Percentiles rank a stretch among this genome's conserved stretches.
Evolutionary conservation across 2,329 filamentous ascomycete species (phyloP).

Genomic region (Aspergillus viridinutans): DNA sequence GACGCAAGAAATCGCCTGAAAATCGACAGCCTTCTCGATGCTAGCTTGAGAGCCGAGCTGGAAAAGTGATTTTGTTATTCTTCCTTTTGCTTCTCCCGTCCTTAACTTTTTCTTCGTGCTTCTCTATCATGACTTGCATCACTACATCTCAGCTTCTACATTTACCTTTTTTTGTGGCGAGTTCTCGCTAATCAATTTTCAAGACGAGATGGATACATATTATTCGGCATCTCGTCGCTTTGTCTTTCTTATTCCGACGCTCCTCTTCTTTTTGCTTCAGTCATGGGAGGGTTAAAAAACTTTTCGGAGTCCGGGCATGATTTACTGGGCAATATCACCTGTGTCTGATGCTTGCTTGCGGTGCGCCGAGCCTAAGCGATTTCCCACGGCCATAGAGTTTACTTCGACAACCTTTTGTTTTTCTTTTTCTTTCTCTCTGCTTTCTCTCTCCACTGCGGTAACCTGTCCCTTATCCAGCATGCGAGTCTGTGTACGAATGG

Average conservation of each 20-base stretch:
- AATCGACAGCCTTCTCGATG: conserved; percentile 50
- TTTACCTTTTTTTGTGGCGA: conserved; percentile 15
- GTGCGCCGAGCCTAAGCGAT: conserved; percentile 26
- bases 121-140: conserved; percentile 21
- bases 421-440: conserved; percentile 9
- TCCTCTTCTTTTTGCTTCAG: conserved; percentile 18
- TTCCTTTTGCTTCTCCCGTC: conserved; percentile 12
- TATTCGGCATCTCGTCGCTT: conserved; percentile 21
- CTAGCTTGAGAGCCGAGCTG: conserved; percentile 50
- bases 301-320: conserved; percentile 35
- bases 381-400: conserved; percentile 33
- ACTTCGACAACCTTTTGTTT: conserved; percentile 14
- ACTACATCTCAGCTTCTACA: conserved; percentile 18
- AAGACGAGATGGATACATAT: conserved; percentile 20
- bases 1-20: conserved; percentile 55
- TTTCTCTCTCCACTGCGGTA: conserved; percentile 16
- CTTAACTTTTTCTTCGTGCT: conserved; percentile 12
- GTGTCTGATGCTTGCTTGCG: conserved; percentile 26
- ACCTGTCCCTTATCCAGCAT: conserved; percentile 13
- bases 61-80: conserved; percentile 36
- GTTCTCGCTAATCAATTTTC: conserved; percentile 19
- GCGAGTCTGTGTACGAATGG: conserved; percentile 28
- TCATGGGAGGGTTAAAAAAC: conserved; percentile 29
- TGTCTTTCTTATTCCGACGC: conserved; percentile 4
- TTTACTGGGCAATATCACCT: conserved; percentile 29